Evolutionary conservation across 1,284 basidiomycete species (phyloP).

Genomic region (Ustilago vetiveriae): DNA sequence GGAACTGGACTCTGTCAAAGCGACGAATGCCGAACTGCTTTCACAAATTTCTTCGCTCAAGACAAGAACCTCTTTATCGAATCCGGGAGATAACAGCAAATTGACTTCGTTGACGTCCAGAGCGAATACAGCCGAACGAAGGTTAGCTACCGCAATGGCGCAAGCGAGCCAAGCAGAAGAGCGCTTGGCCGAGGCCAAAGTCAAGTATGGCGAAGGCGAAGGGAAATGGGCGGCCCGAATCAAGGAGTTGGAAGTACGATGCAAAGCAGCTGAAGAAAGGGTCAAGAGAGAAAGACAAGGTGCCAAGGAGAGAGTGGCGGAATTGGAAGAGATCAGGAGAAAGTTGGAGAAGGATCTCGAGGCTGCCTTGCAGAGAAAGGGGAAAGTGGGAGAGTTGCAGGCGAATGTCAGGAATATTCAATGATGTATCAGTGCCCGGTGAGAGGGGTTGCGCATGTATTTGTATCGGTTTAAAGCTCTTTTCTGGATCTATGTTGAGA

Average conservation of each 20-base stretch:
- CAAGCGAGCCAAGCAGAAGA: slow-evolving; percentile 84
- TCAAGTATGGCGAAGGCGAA: slow-evolving; percentile 54
- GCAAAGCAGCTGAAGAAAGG: slow-evolving; percentile 88
- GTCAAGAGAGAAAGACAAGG: slow-evolving; percentile 95
- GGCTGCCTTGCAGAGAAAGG: slow-evolving; percentile 31
- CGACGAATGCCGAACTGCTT: slow-evolving; percentile 79
- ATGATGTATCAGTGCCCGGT: background rate
- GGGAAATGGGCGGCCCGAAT: slow-evolving; percentile 61
- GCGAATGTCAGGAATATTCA: slow-evolving; percentile 28
- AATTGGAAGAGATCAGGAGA: slow-evolving; percentile 63
- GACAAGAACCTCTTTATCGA: slow-evolving; percentile 67
- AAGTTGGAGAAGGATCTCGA: slow-evolving; percentile 46
- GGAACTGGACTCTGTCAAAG: slow-evolving; percentile 76
- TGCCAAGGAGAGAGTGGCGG: slow-evolving; percentile 79
- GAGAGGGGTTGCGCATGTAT: background rate
- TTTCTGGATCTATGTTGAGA: background rate
- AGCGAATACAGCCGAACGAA: slow-evolving; percentile 73
- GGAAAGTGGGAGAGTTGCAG: slow-evolving; percentile 41
- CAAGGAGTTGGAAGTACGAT: slow-evolving; percentile 79
- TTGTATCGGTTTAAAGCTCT: background rate
- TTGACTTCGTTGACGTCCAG: slow-evolving; percentile 50
- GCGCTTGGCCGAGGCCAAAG: slow-evolving; percentile 83
- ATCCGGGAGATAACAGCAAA: slow-evolving; percentile 51
- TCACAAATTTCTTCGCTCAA: slow-evolving; percentile 77
- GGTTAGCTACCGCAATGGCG: slow-evolving; percentile 81